Evolutionary conservation across 1,284 basidiomycete genomes (phyloP).

Genomic region (Athelia sp.): DNA sequence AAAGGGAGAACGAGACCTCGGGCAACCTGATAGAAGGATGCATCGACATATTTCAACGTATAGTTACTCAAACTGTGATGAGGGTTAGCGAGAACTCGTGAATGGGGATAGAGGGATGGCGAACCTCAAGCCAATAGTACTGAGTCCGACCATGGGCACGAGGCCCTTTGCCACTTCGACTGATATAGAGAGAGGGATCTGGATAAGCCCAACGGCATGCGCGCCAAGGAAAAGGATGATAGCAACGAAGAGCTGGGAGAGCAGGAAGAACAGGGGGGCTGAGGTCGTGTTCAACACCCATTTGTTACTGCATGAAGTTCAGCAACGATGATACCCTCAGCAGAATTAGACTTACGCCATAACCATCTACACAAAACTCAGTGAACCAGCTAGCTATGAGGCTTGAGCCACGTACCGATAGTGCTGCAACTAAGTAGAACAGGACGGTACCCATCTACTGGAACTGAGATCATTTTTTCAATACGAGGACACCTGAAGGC

Average conservation of each 20-base stretch:
- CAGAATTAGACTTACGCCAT: constrained; percentile 54
- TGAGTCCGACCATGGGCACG: constrained; percentile 66
- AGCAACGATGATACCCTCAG: constrained; percentile 4
- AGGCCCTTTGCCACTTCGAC: constrained; percentile 63
- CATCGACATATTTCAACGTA: constrained; percentile 87
- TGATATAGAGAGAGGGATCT: constrained; percentile 58
- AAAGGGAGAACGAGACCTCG: constrained; percentile 84
- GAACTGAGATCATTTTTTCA: constrained; percentile 6
- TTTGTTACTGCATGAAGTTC: constrained; percentile 61
- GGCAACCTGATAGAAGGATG: constrained; percentile 88
- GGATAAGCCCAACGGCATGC: constrained; percentile 57
- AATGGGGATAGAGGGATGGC: constrained; percentile 7
- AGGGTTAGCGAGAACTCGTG: neutral
- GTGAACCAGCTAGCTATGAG: neutral
- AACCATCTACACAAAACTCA: constrained; percentile 54
- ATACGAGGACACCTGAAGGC: constrained; percentile 9
- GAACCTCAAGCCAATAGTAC: constrained; percentile 76
- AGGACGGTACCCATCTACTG: constrained; percentile 57
- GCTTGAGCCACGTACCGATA: constrained; percentile 56
- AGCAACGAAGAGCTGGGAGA: constrained; percentile 75
- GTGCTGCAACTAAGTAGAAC: constrained; percentile 79
- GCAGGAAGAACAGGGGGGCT: constrained; percentile 83
- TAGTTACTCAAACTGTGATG: constrained; percentile 77
- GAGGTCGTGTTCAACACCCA: constrained; percentile 68
- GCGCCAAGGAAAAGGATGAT: constrained; percentile 66